Evolutionary conservation across 2,329 filamentous ascomycete species (phyloP).

Genomic region (Ophiocordyceps camponoti-leonardi): DNA sequence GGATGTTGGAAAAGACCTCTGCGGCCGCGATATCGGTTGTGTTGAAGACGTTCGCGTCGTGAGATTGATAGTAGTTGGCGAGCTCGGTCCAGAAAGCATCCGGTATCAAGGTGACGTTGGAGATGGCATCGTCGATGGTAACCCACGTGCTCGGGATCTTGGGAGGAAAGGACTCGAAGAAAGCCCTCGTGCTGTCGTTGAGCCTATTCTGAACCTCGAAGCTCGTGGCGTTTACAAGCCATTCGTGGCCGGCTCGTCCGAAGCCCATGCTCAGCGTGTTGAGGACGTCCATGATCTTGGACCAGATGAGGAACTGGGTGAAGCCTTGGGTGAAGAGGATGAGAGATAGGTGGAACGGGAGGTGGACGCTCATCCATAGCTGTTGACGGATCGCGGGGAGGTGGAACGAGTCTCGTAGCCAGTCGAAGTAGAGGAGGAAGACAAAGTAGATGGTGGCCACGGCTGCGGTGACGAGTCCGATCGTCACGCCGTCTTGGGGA

Average conservation of each 20-base stretch:
- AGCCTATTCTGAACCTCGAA: conserved; percentile 5
- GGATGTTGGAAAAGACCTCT: conserved; percentile 1
- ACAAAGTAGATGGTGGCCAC: conserved; percentile 25
- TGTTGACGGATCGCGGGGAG: conserved; percentile 40
- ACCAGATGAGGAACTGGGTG: conserved; percentile 36
- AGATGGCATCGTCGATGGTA: conserved; percentile 9
- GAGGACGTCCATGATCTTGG: conserved; percentile 20
- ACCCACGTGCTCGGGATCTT: conserved; percentile 7
- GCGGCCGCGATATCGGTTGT: neutral
- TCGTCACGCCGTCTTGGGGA: conserved; percentile 16
- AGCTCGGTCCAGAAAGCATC: conserved; percentile 11
- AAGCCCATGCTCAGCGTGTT: conserved; percentile 5
- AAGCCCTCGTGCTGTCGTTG: conserved; percentile 4
- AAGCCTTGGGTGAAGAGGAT: conserved; percentile 46
- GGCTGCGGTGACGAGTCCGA: conserved; percentile 21
- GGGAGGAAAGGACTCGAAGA: conserved; percentile 12
- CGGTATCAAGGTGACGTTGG: conserved; percentile 11
- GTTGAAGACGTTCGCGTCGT: conserved; percentile 1
- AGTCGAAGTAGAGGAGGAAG: conserved; percentile 37
- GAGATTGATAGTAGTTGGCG: conserved; percentile 1
- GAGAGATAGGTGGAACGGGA: conserved; percentile 46
- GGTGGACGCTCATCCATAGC: conserved; percentile 38
- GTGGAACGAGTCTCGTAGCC: conserved; percentile 42
- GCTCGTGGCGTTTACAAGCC: conserved; percentile 7
- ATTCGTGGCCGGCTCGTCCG: conserved; percentile 3